Evolutionary conservation across 352 stramenopile genomes (phyloP).

Genomic region (Peronospora tabacina): DNA sequence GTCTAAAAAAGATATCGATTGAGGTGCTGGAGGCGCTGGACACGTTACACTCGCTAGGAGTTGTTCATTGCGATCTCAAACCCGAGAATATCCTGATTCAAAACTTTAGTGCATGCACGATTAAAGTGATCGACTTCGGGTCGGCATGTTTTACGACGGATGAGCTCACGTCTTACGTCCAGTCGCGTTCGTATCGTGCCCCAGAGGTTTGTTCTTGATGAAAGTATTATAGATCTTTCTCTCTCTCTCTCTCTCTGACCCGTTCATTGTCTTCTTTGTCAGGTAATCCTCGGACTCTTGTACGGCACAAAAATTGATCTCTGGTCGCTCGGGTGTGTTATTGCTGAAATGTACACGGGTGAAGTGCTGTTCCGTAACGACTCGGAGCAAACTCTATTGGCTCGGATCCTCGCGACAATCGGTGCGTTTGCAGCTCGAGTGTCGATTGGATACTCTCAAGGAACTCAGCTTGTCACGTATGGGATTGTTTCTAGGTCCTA

Average conservation of each 20-base stretch:
- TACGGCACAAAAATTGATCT: constrained; percentile 86
- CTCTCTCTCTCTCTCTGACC: constrained; percentile 36
- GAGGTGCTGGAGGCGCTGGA: constrained; percentile 91
- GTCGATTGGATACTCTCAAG: neutral
- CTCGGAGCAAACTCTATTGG: constrained; percentile 88
- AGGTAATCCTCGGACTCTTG: constrained; percentile 93
- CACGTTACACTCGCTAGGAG: constrained; percentile 81
- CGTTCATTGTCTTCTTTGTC: neutral
- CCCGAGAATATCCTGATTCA: constrained; percentile 94
- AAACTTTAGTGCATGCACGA: constrained; percentile 86
- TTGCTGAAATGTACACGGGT: constrained; percentile 85
- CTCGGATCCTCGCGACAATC: constrained; percentile 80
- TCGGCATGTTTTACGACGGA: constrained; percentile 93
- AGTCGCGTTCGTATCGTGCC: constrained; percentile 95
- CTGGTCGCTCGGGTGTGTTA: constrained; percentile 85
- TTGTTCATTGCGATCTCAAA: constrained; percentile 99
- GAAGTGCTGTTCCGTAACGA: constrained; percentile 85
- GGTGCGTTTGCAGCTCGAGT: constrained; percentile 26
- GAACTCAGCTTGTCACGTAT: too few relatives aligned
- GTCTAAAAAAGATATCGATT: constrained; percentile 91
- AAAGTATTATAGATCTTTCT: neutral
- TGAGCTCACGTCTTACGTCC: constrained; percentile 95
- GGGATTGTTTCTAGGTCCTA: constrained; percentile 31
- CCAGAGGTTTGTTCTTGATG: constrained; percentile 76
- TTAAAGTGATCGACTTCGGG: constrained; percentile 98